A percentile compares a stretch with the other conserved stretches of the same genome.
Evolutionary conservation across 2,329 filamentous ascomycete species (phyloP).

Genomic region (Trichoderma cornu-damae): DNA sequence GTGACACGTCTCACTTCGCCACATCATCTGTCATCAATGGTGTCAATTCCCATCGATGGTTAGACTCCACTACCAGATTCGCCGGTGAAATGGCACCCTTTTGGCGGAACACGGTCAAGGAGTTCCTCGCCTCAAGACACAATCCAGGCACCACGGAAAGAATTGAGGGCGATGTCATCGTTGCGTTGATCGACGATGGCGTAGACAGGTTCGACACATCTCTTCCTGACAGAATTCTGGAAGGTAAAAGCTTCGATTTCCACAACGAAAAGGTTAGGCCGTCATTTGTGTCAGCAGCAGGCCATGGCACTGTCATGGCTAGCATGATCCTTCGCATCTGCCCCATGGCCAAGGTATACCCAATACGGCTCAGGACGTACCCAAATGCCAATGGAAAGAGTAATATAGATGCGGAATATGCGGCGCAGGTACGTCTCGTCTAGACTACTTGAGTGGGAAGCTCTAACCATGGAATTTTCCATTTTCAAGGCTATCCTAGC

Average conservation of each 20-base stretch:
- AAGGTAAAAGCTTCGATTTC: neutral
- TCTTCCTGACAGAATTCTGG: neutral
- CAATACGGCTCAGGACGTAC: conserved; percentile 23
- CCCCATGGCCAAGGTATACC: conserved; percentile 26
- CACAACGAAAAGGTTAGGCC: neutral
- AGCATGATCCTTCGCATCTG: conserved; percentile 25
- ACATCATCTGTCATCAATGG: no score
- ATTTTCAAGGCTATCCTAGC: neutral
- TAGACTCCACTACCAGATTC: no score
- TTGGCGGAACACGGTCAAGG: no score
- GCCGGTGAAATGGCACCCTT: no score
- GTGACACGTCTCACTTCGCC: no score
- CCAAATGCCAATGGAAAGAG: neutral
- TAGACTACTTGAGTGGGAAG: neutral
- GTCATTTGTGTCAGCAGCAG: neutral
- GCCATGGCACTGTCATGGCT: conserved; percentile 27
- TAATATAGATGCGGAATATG: neutral
- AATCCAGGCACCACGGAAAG: no score
- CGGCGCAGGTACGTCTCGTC: neutral
- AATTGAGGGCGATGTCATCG: neutral
- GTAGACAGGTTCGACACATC: neutral
- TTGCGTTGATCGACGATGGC: neutral
- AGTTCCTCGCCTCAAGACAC: no score
- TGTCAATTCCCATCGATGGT: no score
- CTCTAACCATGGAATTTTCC: neutral